phyloP scores from a whole-genome alignment of 495 filamentous ascomycete genomes.

The Xylaria palmicola region DNA sequence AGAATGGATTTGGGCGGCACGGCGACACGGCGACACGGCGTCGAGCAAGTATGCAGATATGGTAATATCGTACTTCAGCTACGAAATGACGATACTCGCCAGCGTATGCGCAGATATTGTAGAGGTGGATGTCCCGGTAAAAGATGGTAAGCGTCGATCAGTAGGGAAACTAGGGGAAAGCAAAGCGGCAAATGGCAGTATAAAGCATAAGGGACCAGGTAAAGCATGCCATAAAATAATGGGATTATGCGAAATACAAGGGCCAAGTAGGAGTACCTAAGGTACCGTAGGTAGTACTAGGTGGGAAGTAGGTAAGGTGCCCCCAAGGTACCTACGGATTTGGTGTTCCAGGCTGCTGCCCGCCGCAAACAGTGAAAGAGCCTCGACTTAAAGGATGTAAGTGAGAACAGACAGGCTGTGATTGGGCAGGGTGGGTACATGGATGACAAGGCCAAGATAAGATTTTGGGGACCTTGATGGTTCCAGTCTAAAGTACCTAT shows the following conservation, averaged over 20 bases:
- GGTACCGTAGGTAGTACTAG: too few species aligned
- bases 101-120: not conserved
- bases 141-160: not conserved
- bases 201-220: too few species aligned
- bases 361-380: slow-evolving; percentile 1
- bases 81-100: too few species aligned
- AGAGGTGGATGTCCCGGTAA: not conserved
- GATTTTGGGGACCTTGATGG: slow-evolving; percentile 15
- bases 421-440: slow-evolving; percentile 8
- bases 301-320: too few species aligned
- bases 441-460: not conserved
- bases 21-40: not conserved
- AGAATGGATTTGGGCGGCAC: not conserved
- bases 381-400: not conserved
- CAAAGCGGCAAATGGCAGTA: too few species aligned
- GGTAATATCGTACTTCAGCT: not conserved
- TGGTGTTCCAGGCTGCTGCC: not conserved
- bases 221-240: too few species aligned
- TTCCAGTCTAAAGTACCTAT: too few species aligned
- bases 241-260: too few species aligned
- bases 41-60: not conserved
- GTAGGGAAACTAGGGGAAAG: too few species aligned
- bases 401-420: too few species aligned
- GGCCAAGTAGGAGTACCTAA: too few species aligned
- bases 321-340: not conserved